Conservation (phyloP, 257 asterid species). For the Gynochthodes officinalis region DNA sequence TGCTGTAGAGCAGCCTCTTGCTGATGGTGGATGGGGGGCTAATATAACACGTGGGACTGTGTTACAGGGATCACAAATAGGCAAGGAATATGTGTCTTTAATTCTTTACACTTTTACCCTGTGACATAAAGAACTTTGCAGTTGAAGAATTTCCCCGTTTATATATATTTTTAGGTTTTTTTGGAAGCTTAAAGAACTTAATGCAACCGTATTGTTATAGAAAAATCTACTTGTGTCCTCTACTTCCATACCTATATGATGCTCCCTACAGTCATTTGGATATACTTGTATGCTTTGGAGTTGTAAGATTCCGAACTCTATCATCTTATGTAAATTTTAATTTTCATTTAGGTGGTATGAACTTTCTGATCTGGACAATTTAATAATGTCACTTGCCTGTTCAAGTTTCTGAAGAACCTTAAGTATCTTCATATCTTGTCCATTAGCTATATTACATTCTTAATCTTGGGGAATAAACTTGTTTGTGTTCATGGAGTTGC, state of each 20-base stretch:
- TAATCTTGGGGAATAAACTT: not conserved
- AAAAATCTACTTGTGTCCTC: not conserved
- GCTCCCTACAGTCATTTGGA: not conserved
- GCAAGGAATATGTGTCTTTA: conserved; percentile 32
- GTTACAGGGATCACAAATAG: conserved; percentile 71
- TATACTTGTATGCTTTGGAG: not conserved
- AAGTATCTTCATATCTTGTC: not conserved
- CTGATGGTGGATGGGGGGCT: conserved; percentile 84
- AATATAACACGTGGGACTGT: conserved; percentile 93
- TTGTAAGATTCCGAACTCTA: conserved; percentile 4
- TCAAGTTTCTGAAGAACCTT: not conserved
- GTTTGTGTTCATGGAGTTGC: not conserved
- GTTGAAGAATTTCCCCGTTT: not conserved
- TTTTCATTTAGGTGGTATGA: not conserved
- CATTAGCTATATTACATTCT: not conserved
- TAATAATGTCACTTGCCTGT: not conserved
- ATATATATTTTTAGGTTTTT: not conserved
- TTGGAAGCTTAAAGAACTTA: not conserved
- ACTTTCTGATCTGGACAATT: not conserved
- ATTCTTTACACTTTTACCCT: not conserved
- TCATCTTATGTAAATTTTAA: not conserved
- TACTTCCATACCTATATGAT: not conserved
- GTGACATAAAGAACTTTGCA: not conserved
- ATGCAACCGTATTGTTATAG: not conserved
- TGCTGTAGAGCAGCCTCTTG: conserved; percentile 74